These are phyloP conservation scores for Agrostemma githago DNA, from an alignment of 148 eudicot genomes.

Conservation along the genomic window DNA sequence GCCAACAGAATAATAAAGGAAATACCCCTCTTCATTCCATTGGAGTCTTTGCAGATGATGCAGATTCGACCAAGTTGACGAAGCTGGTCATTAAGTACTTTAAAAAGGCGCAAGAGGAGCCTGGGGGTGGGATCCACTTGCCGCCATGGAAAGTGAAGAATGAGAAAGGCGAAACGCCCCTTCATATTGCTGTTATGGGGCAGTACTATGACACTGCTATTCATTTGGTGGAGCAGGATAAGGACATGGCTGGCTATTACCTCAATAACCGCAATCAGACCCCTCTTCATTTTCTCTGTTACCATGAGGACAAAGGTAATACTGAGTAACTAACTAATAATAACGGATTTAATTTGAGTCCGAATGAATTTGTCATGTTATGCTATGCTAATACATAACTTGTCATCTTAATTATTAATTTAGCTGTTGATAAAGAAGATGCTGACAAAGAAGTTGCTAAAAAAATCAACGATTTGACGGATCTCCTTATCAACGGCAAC, in stretches of 20 bases:
- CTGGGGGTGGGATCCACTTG: neutral
- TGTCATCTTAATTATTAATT: too few relatives aligned
- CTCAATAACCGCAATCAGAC: neutral
- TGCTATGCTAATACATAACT: too few relatives aligned
- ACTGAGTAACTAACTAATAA: too few relatives aligned
- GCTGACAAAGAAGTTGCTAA: too few relatives aligned
- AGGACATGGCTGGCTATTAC: neutral
- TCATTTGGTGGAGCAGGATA: neutral
- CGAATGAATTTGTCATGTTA: too few relatives aligned
- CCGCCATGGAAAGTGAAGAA: neutral
- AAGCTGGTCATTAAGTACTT: neutral
- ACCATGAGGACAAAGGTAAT: too few relatives aligned
- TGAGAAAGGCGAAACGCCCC: neutral
- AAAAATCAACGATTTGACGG: neutral
- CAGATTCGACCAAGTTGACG: neutral
- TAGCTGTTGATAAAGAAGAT: too few relatives aligned
- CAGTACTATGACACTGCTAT: too few relatives aligned
- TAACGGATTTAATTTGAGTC: too few relatives aligned
- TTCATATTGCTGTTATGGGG: neutral
- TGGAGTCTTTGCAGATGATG: neutral
- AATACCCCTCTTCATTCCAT: conserved; percentile 2
- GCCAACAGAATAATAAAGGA: neutral
- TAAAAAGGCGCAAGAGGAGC: neutral
- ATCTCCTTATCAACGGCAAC: neutral
- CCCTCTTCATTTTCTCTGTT: neutral